Percentiles rank a stretch among this genome's conserved stretches.
Conservation (phyloP, 2,329 filamentous ascomycete species). For the Emergomyces orientalis region DNA sequence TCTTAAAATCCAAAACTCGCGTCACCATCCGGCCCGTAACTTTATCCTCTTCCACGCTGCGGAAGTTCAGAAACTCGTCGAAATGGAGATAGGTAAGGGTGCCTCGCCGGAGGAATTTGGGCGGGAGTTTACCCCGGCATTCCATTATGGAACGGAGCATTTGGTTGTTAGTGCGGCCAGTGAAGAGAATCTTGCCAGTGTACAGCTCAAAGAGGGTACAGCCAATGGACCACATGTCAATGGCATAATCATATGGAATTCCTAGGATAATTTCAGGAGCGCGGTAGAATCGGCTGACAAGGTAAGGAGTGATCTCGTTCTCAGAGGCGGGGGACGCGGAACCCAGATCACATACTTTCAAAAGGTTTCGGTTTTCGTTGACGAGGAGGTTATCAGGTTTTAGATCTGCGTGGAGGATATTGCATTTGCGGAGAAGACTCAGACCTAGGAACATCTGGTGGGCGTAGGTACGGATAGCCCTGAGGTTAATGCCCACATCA, state of each 20-base stretch:
- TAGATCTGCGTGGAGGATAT: constrained; percentile 88
- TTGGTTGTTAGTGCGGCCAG: constrained; percentile 91
- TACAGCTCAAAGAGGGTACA: constrained; percentile 96
- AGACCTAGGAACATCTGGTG: constrained; percentile 90
- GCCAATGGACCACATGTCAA: constrained; percentile 96
- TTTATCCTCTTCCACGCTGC: constrained; percentile 77
- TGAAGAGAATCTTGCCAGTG: constrained; percentile 95
- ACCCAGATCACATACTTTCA: constrained; percentile 94
- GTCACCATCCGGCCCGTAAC: constrained; percentile 66
- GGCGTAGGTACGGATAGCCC: constrained; percentile 78
- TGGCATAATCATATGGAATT: constrained; percentile 87
- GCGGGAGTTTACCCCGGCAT: constrained; percentile 81
- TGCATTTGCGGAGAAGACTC: constrained; percentile 79
- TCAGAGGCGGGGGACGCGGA: constrained; percentile 91
- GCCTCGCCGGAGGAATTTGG: constrained; percentile 78
- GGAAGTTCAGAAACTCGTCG: constrained; percentile 73
- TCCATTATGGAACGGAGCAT: constrained; percentile 98
- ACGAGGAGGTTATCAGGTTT: constrained; percentile 97
- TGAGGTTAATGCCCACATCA: constrained; percentile 83
- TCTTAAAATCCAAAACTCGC: constrained; percentile 43
- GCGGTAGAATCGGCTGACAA: constrained; percentile 94
- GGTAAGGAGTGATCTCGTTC: constrained; percentile 85
- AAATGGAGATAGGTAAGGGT: constrained; percentile 70
- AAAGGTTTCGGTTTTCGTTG: constrained; percentile 68
- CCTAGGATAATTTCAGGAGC: constrained; percentile 95